Percentiles rank a stretch among this genome's conserved stretches.
phyloP scores from a whole-genome alignment of 2,329 filamentous ascomycete species.

The Bertia moriformis region DNA sequence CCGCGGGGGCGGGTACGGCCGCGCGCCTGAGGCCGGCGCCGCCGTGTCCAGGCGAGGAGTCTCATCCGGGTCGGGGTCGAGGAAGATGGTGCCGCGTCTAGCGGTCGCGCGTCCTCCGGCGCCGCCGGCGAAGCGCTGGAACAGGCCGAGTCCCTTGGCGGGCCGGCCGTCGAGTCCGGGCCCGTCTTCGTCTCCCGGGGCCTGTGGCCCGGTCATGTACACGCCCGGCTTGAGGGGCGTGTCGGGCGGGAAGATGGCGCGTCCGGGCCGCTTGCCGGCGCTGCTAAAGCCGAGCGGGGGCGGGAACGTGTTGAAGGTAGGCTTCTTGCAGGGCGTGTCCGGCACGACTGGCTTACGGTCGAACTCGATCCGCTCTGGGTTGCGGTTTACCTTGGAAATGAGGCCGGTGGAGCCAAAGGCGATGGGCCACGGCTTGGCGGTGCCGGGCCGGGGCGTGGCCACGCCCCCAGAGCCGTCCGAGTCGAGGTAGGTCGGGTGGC shows the following conservation, averaged over 20 bases:
- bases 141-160: neutral
- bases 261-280: neutral
- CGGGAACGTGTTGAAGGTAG: slow-evolving; percentile 56
- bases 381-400: slow-evolving; percentile 84
- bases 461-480: slow-evolving; percentile 33
- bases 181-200: too few relatives aligned
- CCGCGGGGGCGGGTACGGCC: too few relatives aligned
- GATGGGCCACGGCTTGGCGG: slow-evolving; percentile 54
- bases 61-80: neutral
- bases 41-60: too few relatives aligned
- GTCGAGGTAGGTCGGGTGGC: slow-evolving; percentile 27
- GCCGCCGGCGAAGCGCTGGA: neutral
- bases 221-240: too few relatives aligned
- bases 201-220: too few relatives aligned
- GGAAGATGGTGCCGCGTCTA: neutral
- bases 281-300: neutral
- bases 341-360: slow-evolving; percentile 59
- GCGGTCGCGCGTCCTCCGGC: too few relatives aligned
- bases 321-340: slow-evolving; percentile 91
- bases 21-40: too few relatives aligned
- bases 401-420: slow-evolving; percentile 91
- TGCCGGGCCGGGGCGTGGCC: slow-evolving; percentile 66
- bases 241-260: slow-evolving; percentile 25
- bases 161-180: slow-evolving; percentile 10
- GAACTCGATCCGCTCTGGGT: slow-evolving; percentile 33